Evolutionary conservation across 2,329 filamentous ascomycete species (phyloP), one percentile per base, ranked within the genome.

Genomic region (Sarocladium kiliense): DNA sequence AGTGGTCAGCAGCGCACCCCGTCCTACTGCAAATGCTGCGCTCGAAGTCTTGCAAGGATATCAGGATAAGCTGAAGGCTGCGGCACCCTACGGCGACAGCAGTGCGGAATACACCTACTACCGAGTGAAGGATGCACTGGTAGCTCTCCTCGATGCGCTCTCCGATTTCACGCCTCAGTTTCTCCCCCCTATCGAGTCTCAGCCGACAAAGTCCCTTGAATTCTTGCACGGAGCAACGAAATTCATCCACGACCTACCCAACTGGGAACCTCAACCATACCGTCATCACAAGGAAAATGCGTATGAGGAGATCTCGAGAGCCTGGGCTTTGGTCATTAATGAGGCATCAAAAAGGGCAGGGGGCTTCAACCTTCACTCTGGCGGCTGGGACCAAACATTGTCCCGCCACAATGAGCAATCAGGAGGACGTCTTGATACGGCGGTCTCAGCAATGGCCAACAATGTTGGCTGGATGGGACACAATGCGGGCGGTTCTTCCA

Each of bases 111-210:
- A 97, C 73, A 87, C 91, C 53, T 99, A 97, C 70, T 95, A 97
- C 68, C 85, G 94, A 63, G 89, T 97, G 55, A 90, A 88, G 63
- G 88, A 92, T 60, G 84, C 88, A 36, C 79, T 97, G 18, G 76
- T 85, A 25, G 86, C 90, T 56, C 81, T 99, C 23, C 84, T 97
- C 57, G 91, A 97, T 57, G 91, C 94, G 42, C 79, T 99, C 44
- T 87, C 88, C 68, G 94, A 99, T 67, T 99, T 95, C 68, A 97
- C 92, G 0, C 91, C 91, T 3, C 91, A 97, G 69, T 99, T 96
- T 65, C 84, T 99, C 2, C 94, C 94, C 12, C 94, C 94, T 0
- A 88, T 89, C 65, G 94, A 99, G 74, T 78, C 82, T 2, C 92
- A 97, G 67, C 78, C 89, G n/a, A 86, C 86, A 27, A 81, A 87